These are phyloP conservation scores for Candolleomyces eurysporus DNA, from an alignment of 768 basidiomycete genomes.

Conservation along the genomic window DNA sequence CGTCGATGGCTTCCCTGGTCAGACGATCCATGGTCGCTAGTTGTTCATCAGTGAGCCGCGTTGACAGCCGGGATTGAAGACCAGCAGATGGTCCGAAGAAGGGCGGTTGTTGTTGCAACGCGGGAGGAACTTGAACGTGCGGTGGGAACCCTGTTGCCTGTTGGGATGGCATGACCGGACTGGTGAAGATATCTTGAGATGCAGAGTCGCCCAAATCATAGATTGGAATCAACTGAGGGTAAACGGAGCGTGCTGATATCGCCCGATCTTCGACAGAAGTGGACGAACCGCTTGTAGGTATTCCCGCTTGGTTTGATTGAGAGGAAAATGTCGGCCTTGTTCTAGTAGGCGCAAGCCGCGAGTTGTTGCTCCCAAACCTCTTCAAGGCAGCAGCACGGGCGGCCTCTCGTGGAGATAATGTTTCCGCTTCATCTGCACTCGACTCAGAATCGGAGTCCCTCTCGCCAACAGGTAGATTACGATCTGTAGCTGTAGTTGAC, in stretches of 20 bases:
- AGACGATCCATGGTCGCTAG: slow-evolving; percentile 60
- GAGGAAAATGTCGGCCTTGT: not conserved
- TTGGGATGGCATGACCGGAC: not conserved
- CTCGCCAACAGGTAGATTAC: not conserved
- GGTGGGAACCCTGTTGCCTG: not conserved
- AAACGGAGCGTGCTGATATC: not conserved
- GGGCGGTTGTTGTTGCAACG: not conserved
- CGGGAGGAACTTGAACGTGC: not conserved
- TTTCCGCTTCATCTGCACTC: not conserved
- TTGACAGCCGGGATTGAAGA: slow-evolving; percentile 34
- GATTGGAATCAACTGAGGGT: slow-evolving; percentile 31
- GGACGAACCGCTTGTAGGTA: not conserved
- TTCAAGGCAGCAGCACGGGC: slow-evolving; percentile 8
- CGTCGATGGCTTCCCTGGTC: slow-evolving; percentile 82
- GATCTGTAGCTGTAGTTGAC: not conserved
- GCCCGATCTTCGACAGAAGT: not conserved
- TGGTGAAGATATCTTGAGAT: not conserved
- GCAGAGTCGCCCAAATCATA: slow-evolving; percentile 20
- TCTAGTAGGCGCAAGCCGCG: not conserved
- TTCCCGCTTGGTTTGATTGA: not conserved
- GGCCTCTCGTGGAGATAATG: slow-evolving; percentile 5
- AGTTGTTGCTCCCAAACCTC: not conserved
- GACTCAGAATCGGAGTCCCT: slow-evolving; percentile 6
- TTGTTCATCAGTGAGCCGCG: slow-evolving; percentile 57
- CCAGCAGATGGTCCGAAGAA: no score